Percentiles rank a stretch among this genome's conserved stretches.
Evolutionary conservation across 139 green algal species (phyloP).

Genomic region (Micractinium conductrix): DNA sequence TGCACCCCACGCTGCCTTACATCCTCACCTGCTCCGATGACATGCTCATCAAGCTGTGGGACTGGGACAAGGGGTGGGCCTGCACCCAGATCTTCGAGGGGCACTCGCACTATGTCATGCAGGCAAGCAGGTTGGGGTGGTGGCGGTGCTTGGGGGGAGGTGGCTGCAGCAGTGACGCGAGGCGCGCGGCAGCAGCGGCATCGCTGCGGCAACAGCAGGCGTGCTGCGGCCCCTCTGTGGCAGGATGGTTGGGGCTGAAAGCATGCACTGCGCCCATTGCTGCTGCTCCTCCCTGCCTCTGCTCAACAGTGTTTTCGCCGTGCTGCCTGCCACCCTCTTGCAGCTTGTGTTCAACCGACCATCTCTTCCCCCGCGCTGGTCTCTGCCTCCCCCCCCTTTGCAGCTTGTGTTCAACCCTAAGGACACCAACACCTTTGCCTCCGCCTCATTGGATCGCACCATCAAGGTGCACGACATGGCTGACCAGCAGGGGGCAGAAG

Average conservation of each 20-base stretch:
- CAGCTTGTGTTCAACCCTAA: conserved; percentile 98
- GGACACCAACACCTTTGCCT: conserved; percentile 99
- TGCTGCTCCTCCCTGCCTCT: too few species aligned
- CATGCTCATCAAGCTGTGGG: conserved; percentile 99
- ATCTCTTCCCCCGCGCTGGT: too few species aligned
- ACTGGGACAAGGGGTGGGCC: conserved; percentile 96
- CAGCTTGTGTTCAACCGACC: too few species aligned
- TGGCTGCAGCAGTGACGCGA: not conserved
- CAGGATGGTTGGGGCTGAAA: too few species aligned
- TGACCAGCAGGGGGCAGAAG: not conserved
- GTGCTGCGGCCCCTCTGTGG: too few species aligned
- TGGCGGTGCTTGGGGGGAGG: not conserved
- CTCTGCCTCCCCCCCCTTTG: too few species aligned
- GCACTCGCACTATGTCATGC: conserved; percentile 99
- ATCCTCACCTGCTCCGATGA: conserved; percentile 96
- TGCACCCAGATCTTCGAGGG: conserved; percentile 98
- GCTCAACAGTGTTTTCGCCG: too few species aligned
- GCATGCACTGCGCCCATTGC: too few species aligned
- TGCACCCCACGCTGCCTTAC: conserved; percentile 94
- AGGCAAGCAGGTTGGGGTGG: not conserved
- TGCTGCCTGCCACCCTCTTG: too few species aligned
- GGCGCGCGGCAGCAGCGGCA: not conserved
- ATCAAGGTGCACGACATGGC: conserved; percentile 92
- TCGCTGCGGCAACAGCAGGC: too few species aligned
- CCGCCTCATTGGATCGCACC: conserved; percentile 94